A percentile compares a stretch with the other conserved stretches of the same genome.
Evolutionary conservation across 169 alveolate species (phyloP).

Genomic region (Miamiensis avidus): DNA sequence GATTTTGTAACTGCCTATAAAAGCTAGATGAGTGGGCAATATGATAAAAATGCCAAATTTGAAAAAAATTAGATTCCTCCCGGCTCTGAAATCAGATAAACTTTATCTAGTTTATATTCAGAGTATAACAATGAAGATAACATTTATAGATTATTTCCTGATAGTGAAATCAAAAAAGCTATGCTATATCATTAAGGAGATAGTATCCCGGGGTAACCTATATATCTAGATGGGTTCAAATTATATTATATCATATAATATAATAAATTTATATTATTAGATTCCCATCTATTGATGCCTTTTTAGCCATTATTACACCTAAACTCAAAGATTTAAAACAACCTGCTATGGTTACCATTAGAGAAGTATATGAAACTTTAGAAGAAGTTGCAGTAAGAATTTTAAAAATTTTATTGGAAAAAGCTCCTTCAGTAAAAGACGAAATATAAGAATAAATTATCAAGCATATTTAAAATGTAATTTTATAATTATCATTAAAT

Average conservation of each 20-base stretch:
- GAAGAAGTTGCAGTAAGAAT: conserved; percentile 63
- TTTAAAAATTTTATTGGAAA: conserved; percentile 50
- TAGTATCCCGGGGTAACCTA: conserved; percentile 92
- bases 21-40: conserved; percentile 69
- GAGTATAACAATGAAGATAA: conserved; percentile 43
- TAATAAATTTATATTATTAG: not conserved
- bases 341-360: conserved; percentile 55
- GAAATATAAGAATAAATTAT: conserved; percentile 33
- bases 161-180: conserved; percentile 94
- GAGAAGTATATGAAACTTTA: conserved; percentile 54
- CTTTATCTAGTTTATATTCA: conserved; percentile 60
- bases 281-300: conserved; percentile 87
- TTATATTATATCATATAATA: too few relatives aligned
- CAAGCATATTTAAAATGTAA: conserved; percentile 25
- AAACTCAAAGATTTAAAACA: conserved; percentile 61
- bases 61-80: conserved; percentile 60
- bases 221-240: not conserved
- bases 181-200: conserved; percentile 97
- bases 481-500: not conserved
- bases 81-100: conserved; percentile 70
- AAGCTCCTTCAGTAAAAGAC: conserved; percentile 45
- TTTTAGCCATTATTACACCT: conserved; percentile 62
- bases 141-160: conserved; percentile 61
- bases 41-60: conserved; percentile 46
- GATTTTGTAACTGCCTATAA: conserved; percentile 69